Base-by-base conservation (phyloP, 2,329 filamentous ascomycete genomes). In the Alternaria sp. region DNA sequence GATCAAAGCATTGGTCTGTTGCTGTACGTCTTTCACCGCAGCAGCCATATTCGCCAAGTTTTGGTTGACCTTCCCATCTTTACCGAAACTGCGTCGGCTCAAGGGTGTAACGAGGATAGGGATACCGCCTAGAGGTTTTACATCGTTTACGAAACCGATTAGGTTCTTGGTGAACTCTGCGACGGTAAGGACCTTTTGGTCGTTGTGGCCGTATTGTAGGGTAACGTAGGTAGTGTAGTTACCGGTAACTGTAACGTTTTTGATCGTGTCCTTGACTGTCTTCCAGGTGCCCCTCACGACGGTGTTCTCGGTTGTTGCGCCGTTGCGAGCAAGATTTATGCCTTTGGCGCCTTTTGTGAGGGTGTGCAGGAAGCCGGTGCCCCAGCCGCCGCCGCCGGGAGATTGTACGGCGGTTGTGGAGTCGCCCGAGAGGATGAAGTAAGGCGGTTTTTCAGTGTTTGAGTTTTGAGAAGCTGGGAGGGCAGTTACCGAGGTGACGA, bases 151-250 rank as follows among this genome's bases (percentile, higher is more conserved):
- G 40, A 78, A 82, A 3, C 61, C 70, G 40, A 80, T 77, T 0
- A 88, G 76, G 46, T 87, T 86, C 2, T 71, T 70, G 26, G 82
- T 78, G 67, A 82, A 86, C 51, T 81, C 63, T 0, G 76, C 72
- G 11, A 85, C 71, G 3, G 75, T 23, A 77, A 74, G 3, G 73
- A 17, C 17, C 73, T n/a, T 79, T 65, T 84, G 85, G 67, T 88
- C 86, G 57, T 88, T 88, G 70, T 88, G 85, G 0, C 86, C 86
- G 57, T 88, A 88, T 76, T 77, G 78, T 14, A 87, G 85, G 0
- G 84, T 86, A 6, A 86, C 84, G 51, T 81, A 85, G 6, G 80
- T 77, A 4, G 76, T 63, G 58, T 79, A 80, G 5, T 69, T 74
- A 17, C 17, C 17, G 17, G 17, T 17, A 17, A 17, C 17, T 17